Evolutionary conservation across 768 basidiomycete species (phyloP).

Genomic region (Xerocomellus chrysenteron): DNA sequence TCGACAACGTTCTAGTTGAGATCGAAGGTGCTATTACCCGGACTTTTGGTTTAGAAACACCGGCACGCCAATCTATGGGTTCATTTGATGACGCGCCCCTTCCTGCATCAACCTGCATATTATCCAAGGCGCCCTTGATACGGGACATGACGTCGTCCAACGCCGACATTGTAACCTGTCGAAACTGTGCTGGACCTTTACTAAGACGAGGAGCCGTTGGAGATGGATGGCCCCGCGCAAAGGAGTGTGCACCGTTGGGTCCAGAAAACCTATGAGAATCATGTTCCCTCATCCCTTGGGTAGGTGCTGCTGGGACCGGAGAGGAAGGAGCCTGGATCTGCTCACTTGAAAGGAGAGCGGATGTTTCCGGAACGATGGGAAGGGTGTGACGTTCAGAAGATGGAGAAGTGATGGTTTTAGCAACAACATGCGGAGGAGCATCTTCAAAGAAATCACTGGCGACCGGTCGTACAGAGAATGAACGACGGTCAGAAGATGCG

Average conservation of each 20-base stretch:
- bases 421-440: constrained; percentile 33
- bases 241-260: constrained; percentile 15
- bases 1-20: constrained; percentile 22
- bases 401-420: constrained; percentile 31
- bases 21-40: constrained; percentile 16
- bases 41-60: constrained; percentile 22
- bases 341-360: constrained; percentile 8
- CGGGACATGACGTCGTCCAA: constrained; percentile 82
- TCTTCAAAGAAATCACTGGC: constrained; percentile 79
- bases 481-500: constrained; percentile 17
- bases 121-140: constrained; percentile 76
- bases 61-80: constrained; percentile 21
- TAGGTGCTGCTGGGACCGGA: neutral
- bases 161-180: constrained; percentile 64
- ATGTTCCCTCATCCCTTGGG: constrained; percentile 17
- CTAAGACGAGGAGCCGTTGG: constrained; percentile 13
- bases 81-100: constrained; percentile 20
- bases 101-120: constrained; percentile 54
- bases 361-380: constrained; percentile 16
- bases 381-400: constrained; percentile 17
- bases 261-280: constrained; percentile 20
- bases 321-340: constrained; percentile 1
- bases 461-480: constrained; percentile 45
- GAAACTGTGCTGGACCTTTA: constrained; percentile 33
- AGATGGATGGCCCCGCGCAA: constrained; percentile 19